Percentiles rank a stretch among this genome's conserved stretches.
Conservation (phyloP, 1,284 basidiomycete genomes). For the Leccinum colubrinum region DNA sequence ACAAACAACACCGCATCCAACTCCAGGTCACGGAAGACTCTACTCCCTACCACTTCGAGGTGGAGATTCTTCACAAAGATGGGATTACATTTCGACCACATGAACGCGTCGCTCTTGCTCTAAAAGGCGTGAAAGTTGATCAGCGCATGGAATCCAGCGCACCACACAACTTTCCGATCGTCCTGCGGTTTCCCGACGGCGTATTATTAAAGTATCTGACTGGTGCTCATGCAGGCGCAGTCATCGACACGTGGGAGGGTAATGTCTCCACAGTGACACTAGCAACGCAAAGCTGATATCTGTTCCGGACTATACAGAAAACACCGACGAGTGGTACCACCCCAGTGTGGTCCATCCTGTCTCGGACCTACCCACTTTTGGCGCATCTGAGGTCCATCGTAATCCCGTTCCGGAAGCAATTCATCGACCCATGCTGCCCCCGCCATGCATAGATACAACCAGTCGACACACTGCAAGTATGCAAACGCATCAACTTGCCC, state of each 20-base stretch:
- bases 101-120: slow-evolving; percentile 40
- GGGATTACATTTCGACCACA: slow-evolving; percentile 35
- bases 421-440: neutral
- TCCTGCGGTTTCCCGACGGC: slow-evolving; percentile 38
- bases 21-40: slow-evolving; percentile 25
- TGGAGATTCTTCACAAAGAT: slow-evolving; percentile 34
- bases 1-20: slow-evolving; percentile 24
- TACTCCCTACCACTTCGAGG: slow-evolving; percentile 34
- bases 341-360: slow-evolving; percentile 16
- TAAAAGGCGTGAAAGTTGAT: slow-evolving; percentile 39
- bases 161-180: slow-evolving; percentile 34
- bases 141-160: slow-evolving; percentile 26
- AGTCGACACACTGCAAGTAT: neutral
- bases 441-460: neutral
- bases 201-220: slow-evolving; percentile 37
- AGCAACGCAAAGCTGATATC: neutral
- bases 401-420: neutral
- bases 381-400: slow-evolving; percentile 4
- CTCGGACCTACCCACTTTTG: slow-evolving; percentile 8
- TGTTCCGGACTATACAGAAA: slow-evolving; percentile 8
- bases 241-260: slow-evolving; percentile 43
- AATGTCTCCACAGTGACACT: slow-evolving; percentile 5
- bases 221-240: slow-evolving; percentile 23
- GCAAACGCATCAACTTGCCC: neutral
- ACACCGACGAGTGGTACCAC: slow-evolving; percentile 30